A percentile compares a stretch with the other conserved stretches of the same genome.
These are phyloP conservation scores for Metarhizium album DNA, from an alignment of 2,329 filamentous ascomycete genomes.

Conservation along the genomic window DNA sequence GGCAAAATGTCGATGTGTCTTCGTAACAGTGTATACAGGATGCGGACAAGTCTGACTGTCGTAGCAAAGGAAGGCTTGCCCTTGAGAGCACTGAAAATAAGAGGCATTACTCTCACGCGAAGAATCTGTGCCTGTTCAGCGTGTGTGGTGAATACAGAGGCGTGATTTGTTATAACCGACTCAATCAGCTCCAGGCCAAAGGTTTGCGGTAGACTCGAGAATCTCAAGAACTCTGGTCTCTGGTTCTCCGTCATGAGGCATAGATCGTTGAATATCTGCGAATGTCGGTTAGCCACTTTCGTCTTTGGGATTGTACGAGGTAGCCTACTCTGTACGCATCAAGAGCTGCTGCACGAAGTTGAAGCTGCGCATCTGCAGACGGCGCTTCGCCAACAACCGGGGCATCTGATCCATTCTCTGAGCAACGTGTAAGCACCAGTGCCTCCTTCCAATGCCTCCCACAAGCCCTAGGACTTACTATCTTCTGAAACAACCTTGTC, in stretches of 20 bases:
- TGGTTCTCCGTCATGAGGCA: slow-evolving; percentile 81
- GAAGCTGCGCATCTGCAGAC: slow-evolving; percentile 50
- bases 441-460: too few species aligned
- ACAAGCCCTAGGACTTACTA: slow-evolving; percentile 37
- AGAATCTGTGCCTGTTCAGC: slow-evolving; percentile 73
- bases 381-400: slow-evolving; percentile 57
- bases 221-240: slow-evolving; percentile 69
- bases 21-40: slow-evolving; percentile 71
- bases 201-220: slow-evolving; percentile 66
- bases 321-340: slow-evolving; percentile 65
- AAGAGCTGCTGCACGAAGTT: slow-evolving; percentile 64
- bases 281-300: slow-evolving; percentile 6
- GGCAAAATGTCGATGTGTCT: slow-evolving; percentile 66
- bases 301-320: too few species aligned
- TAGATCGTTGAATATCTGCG: slow-evolving; percentile 76
- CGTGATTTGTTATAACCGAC: slow-evolving; percentile 77
- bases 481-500: slow-evolving; percentile 83
- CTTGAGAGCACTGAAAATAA: slow-evolving; percentile 67
- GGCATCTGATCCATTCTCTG: slow-evolving; percentile 37
- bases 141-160: slow-evolving; percentile 66
- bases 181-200: slow-evolving; percentile 90
- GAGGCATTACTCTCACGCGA: slow-evolving; percentile 67
- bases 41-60: slow-evolving; percentile 70
- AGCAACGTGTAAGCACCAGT: not conserved
- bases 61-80: slow-evolving; percentile 71